Evolutionary conservation across 768 basidiomycete species (phyloP).

Genomic region (Lactarius sanguifluus): DNA sequence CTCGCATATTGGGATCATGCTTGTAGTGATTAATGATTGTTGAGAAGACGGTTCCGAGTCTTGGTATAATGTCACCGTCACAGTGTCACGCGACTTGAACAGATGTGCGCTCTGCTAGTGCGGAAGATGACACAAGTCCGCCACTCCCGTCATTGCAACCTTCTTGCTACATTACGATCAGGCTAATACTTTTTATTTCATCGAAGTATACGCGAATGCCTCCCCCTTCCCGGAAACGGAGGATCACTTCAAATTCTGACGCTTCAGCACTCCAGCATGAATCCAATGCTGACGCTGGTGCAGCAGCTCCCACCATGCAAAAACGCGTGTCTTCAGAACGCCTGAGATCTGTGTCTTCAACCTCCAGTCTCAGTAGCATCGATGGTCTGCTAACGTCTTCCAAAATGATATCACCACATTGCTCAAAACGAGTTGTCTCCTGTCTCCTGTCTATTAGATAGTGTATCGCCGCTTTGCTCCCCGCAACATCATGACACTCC

Average conservation of each 20-base stretch:
- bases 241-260: not conserved
- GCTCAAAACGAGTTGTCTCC: not conserved
- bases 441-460: slow-evolving; percentile 8
- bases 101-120: not conserved
- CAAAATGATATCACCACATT: not conserved
- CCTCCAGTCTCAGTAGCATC: slow-evolving; percentile 11
- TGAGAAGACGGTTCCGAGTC: too few relatives aligned
- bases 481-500: slow-evolving; percentile 3
- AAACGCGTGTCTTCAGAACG: not conserved
- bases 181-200: not conserved
- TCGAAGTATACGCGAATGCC: slow-evolving; percentile 8
- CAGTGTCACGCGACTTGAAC: not conserved
- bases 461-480: not conserved
- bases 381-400: slow-evolving; percentile 12
- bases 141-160: slow-evolving; percentile 1
- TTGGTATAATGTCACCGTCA: not conserved
- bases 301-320: not conserved
- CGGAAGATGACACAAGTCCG: slow-evolving; percentile 4
- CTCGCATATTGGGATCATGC: too few relatives aligned
- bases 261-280: not conserved
- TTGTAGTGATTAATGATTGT: too few relatives aligned
- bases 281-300: not conserved
- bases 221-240: not conserved
- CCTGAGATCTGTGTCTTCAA: not conserved
- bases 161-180: not conserved